Evolutionary conservation across 306 rosid genomes (phyloP).

Genomic region (Ceratonia siliqua): DNA sequence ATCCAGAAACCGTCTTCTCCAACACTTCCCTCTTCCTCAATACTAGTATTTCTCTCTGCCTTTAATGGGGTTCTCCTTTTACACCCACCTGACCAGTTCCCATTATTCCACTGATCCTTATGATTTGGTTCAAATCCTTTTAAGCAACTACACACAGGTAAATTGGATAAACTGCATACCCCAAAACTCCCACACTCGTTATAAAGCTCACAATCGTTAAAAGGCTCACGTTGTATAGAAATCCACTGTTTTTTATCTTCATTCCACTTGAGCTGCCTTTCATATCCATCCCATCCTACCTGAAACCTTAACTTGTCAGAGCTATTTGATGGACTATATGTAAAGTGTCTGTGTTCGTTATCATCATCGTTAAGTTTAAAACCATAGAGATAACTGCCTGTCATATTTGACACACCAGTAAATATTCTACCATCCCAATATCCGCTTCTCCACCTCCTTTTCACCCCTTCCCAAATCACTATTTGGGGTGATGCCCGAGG

Average conservation of each 20-base stretch:
- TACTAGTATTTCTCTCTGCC: conserved; percentile 37
- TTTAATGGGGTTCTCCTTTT: conserved; percentile 48
- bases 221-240: conserved; percentile 46
- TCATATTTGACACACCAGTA: conserved; percentile 52
- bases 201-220: conserved; percentile 60
- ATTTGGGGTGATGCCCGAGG: conserved; percentile 66
- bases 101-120: conserved; percentile 40
- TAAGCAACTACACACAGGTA: conserved; percentile 54
- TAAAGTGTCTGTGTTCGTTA: conserved; percentile 33
- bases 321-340: conserved; percentile 22
- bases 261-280: conserved; percentile 52
- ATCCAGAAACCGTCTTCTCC: conserved; percentile 60
- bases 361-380: conserved; percentile 38
- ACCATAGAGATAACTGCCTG: conserved; percentile 43
- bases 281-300: conserved; percentile 62
- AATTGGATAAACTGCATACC: conserved; percentile 40
- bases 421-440: conserved; percentile 67
- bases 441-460: conserved; percentile 81
- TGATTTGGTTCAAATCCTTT: conserved; percentile 51
- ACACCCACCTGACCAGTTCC: conserved; percentile 67
- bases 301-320: conserved; percentile 55
- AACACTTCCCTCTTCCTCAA: conserved; percentile 25
- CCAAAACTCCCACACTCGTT: conserved; percentile 73
- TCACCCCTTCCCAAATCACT: conserved; percentile 63
- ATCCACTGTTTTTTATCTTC: conserved; percentile 45